Percentiles rank a stretch among this genome's conserved stretches.
Conservation (phyloP, 2,329 filamentous ascomycete species). For the Aureobasidium sp. region DNA sequence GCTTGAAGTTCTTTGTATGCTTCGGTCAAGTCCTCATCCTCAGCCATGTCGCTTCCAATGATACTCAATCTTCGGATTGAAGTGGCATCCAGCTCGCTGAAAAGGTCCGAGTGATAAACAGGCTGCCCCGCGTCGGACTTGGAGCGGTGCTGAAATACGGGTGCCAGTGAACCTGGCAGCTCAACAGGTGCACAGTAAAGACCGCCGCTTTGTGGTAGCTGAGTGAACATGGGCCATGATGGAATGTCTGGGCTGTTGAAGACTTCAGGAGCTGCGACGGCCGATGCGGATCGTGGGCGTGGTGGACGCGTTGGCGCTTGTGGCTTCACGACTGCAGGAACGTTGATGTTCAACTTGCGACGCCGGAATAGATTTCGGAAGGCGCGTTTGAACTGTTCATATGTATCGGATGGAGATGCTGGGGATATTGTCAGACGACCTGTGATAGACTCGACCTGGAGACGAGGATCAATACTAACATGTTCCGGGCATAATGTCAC, state of each 20-base stretch:
- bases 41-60: not conserved
- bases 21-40: not conserved
- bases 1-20: not conserved
- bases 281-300: constrained; percentile 10
- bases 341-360: constrained; percentile 16
- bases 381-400: constrained; percentile 23
- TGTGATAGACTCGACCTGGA: not conserved
- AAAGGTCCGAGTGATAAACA: not conserved
- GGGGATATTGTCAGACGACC: constrained; percentile 9
- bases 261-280: constrained; percentile 15
- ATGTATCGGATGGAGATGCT: constrained; percentile 23
- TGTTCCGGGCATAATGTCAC: constrained; percentile 17
- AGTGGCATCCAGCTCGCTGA: constrained; percentile 13
- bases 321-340: constrained; percentile 1
- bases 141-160: constrained; percentile 1
- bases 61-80: constrained; percentile 8
- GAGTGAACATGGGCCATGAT: constrained; percentile 1
- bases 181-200: constrained; percentile 11
- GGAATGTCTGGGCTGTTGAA: not conserved
- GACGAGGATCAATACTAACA: constrained; percentile 14
- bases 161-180: not conserved
- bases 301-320: constrained; percentile 11
- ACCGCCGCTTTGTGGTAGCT: not conserved
- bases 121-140: constrained; percentile 2
- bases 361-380: constrained; percentile 25